phyloP scores from a whole-genome alignment of 139 green algal species.

The Axilococcus clingmanii region DNA sequence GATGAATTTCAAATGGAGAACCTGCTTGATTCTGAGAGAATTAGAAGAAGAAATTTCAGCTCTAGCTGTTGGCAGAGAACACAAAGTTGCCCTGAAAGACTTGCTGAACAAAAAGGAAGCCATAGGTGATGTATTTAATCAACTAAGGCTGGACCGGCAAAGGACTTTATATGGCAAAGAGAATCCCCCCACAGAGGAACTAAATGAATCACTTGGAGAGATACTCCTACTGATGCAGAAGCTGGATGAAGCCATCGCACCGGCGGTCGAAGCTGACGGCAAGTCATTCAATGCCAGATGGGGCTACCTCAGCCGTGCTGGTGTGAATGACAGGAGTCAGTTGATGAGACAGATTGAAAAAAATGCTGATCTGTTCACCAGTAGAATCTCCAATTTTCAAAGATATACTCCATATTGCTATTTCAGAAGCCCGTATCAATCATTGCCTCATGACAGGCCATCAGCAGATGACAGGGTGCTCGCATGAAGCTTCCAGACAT shows the following conservation, averaged over 20 bases:
- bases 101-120: constrained; percentile 91
- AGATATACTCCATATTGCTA: constrained; percentile 87
- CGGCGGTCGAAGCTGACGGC: constrained; percentile 76
- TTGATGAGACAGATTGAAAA: constrained; percentile 94
- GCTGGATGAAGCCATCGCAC: constrained; percentile 75
- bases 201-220: constrained; percentile 65
- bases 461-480: constrained; percentile 20
- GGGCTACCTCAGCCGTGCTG: constrained; percentile 83
- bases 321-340: constrained; percentile 94
- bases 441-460: constrained; percentile 64
- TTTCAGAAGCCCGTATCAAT: constrained; percentile 64
- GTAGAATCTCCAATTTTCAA: constrained; percentile 86
- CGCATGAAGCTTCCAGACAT: too few relatives aligned
- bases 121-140: constrained; percentile 88
- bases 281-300: constrained; percentile 78
- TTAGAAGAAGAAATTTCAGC: constrained; percentile 87
- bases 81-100: constrained; percentile 67
- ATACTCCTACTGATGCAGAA: constrained; percentile 79
- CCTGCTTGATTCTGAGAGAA: constrained; percentile 79
- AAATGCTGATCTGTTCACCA: constrained; percentile 80
- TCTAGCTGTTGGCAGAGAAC: constrained; percentile 48
- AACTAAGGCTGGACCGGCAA: constrained; percentile 57
- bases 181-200: background rate
- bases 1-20: constrained; percentile 26
- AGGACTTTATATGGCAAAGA: constrained; percentile 2